These are phyloP conservation scores for Trichoderma aggressivum DNA, from an alignment of 2,329 filamentous ascomycete species.

Conservation along the genomic window DNA sequence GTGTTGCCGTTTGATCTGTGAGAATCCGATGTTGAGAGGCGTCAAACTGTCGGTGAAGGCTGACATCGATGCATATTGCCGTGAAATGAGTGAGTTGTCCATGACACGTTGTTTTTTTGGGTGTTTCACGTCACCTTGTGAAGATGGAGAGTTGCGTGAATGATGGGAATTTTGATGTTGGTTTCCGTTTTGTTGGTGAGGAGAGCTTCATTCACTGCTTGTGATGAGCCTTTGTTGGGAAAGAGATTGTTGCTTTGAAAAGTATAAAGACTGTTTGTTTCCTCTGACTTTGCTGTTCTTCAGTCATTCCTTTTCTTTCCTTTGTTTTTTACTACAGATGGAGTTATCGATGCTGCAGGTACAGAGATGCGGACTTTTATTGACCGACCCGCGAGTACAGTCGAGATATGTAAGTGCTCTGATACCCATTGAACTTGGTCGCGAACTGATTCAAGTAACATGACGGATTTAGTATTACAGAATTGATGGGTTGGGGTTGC, in stretches of 20 bases:
- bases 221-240: not conserved
- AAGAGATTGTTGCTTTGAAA: not conserved
- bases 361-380: not conserved
- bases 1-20: not conserved
- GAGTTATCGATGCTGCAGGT: not conserved
- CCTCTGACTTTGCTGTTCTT: not conserved
- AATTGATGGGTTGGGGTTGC: not conserved
- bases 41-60: not conserved
- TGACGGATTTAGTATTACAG: not conserved
- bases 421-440: not conserved
- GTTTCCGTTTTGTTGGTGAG: not conserved
- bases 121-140: not conserved
- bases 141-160: not conserved
- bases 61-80: not conserved
- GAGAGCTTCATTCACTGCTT: not conserved
- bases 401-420: not conserved
- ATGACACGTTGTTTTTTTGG: not conserved
- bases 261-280: not conserved
- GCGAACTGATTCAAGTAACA: not conserved
- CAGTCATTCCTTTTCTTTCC: not conserved
- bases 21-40: not conserved
- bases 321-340: not conserved
- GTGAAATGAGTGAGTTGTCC: not conserved
- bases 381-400: not conserved
- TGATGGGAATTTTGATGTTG: not conserved